Conservation (phyloP, 2,329 filamentous ascomycete species). For the Hypoxylon sp. region DNA sequence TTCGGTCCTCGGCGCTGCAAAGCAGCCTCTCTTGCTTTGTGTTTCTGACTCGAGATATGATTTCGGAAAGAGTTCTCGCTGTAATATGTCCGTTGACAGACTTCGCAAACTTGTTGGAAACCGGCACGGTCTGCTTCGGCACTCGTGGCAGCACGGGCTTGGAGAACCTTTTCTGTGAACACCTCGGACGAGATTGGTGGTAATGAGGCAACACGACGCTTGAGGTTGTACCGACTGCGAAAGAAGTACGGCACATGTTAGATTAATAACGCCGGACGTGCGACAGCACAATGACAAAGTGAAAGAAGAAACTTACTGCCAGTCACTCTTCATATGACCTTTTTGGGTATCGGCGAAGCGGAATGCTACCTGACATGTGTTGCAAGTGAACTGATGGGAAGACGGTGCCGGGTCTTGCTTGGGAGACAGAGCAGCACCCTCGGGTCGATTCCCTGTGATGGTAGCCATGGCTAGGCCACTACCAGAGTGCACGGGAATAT, state of each 20-base stretch:
- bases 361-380: constrained; percentile 97
- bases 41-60: constrained; percentile 91
- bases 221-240: constrained; percentile 90
- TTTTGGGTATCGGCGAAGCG: constrained; percentile 93
- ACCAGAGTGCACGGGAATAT: not conserved
- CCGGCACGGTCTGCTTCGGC: constrained; percentile 90
- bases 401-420: constrained; percentile 57
- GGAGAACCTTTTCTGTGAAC: constrained; percentile 95
- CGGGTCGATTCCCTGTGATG: constrained; percentile 58
- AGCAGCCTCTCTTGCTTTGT: constrained; percentile 77
- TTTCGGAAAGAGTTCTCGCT: constrained; percentile 97
- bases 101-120: constrained; percentile 85
- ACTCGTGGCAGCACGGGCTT: constrained; percentile 86
- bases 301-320: constrained; percentile 80
- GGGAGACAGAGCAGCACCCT: constrained; percentile 48
- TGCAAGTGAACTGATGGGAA: constrained; percentile 95
- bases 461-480: constrained; percentile 64
- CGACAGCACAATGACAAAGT: not conserved
- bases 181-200: constrained; percentile 92
- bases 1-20: constrained; percentile 58
- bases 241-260: constrained; percentile 42
- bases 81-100: constrained; percentile 93
- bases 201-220: constrained; percentile 90
- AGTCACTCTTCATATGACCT: constrained; percentile 97
- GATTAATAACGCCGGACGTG: constrained; percentile 14